These are phyloP conservation scores for Pterocarpus macrocarpus DNA, from an alignment of 306 rosid species.

Conservation along the genomic window DNA sequence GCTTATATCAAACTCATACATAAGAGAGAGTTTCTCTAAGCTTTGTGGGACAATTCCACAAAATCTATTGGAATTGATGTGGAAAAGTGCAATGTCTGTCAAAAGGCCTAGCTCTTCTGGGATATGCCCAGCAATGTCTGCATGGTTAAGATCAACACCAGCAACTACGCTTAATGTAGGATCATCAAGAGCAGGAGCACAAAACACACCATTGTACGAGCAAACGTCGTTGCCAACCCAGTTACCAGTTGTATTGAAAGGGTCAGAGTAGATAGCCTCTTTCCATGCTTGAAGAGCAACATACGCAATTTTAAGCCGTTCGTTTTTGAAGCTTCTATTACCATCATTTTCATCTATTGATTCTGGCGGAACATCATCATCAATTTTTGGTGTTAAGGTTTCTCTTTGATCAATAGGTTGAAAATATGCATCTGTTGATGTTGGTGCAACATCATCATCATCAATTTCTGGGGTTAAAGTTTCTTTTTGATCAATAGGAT, in stretches of 20 bases:
- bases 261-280: constrained; percentile 56
- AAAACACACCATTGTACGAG: constrained; percentile 63
- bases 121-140: constrained; percentile 59
- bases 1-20: constrained; percentile 63
- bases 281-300: constrained; percentile 63
- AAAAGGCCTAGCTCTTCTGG: constrained; percentile 53
- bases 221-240: constrained; percentile 65
- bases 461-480: not conserved
- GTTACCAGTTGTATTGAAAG: constrained; percentile 43
- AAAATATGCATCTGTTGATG: not conserved
- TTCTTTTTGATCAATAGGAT: not conserved
- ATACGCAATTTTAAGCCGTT: constrained; percentile 49
- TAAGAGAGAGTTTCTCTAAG: constrained; percentile 41
- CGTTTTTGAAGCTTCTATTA: not conserved
- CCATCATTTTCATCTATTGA: not conserved
- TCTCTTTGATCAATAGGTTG: not conserved
- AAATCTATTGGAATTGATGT: constrained; percentile 64
- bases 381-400: not conserved
- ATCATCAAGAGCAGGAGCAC: constrained; percentile 60
- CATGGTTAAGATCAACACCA: constrained; percentile 62
- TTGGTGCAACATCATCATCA: constrained; percentile 15
- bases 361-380: not conserved
- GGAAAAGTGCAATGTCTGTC: constrained; percentile 59
- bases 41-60: constrained; percentile 59
- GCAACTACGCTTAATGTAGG: constrained; percentile 54